These are phyloP conservation scores for Clonostachys byssicola DNA, from an alignment of 2,329 filamentous ascomycete genomes.

Conservation along the genomic window DNA sequence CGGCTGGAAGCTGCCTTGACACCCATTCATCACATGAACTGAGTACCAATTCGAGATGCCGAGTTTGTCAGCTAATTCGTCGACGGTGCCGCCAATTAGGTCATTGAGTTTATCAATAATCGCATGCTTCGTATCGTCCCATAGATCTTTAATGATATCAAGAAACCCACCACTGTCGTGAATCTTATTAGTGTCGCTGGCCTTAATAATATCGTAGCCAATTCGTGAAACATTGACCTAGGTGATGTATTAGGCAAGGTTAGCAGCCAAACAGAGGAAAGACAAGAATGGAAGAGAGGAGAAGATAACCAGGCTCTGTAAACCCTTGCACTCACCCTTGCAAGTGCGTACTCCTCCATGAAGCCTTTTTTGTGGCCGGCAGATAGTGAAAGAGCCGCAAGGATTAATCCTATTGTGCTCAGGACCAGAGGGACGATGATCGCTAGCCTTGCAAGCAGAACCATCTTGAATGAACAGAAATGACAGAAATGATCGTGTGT, in stretches of 20 bases:
- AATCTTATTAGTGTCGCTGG: conserved; percentile 11
- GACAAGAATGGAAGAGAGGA: too few relatives aligned
- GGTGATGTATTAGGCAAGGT: not conserved
- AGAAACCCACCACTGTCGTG: conserved; percentile 16
- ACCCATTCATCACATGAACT: conserved; percentile 42
- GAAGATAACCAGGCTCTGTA: not conserved
- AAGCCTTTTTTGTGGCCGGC: conserved; percentile 33
- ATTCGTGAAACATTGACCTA: conserved; percentile 32
- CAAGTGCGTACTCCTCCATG: conserved; percentile 35
- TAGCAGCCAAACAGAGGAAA: not conserved
- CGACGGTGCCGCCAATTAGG: conserved; percentile 30
- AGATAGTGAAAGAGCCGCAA: conserved; percentile 31
- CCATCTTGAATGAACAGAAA: conserved; percentile 4
- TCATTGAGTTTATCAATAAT: conserved; percentile 31
- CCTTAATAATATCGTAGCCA: conserved; percentile 22
- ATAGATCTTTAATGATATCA: conserved; percentile 19
- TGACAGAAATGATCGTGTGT: too few relatives aligned
- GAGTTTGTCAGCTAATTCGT: conserved; percentile 31
- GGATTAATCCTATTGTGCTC: conserved; percentile 29
- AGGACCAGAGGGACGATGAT: conserved; percentile 28
- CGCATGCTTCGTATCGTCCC: conserved; percentile 21
- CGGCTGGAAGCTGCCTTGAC: conserved; percentile 39
- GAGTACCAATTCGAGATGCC: conserved; percentile 48
- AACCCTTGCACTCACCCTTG: conserved; percentile 20
- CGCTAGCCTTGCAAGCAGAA: conserved; percentile 12